These are phyloP conservation scores for Cicer yamashitae DNA, from an alignment of 306 rosid genomes.

Conservation along the genomic window DNA sequence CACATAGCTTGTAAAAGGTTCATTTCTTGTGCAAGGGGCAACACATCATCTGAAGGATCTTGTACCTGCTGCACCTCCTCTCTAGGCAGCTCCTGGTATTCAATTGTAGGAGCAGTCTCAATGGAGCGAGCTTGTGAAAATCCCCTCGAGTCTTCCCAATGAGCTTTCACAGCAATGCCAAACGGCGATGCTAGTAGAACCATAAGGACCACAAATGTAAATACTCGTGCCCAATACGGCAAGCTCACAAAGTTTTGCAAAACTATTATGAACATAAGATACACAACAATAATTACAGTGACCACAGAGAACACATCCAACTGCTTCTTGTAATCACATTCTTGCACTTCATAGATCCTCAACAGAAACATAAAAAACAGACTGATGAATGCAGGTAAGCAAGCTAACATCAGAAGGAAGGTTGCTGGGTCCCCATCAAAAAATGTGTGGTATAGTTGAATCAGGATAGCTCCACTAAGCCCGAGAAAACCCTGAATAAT, in stretches of 20 bases:
- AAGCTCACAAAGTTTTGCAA: slow-evolving; percentile 57
- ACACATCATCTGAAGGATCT: slow-evolving; percentile 38
- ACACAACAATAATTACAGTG: slow-evolving; percentile 64
- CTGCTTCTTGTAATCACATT: slow-evolving; percentile 62
- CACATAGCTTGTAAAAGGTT: slow-evolving; percentile 68
- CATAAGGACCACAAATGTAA: slow-evolving; percentile 56
- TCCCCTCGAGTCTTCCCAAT: slow-evolving; percentile 48
- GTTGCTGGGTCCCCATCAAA: slow-evolving; percentile 68
- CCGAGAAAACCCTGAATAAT: slow-evolving; percentile 80
- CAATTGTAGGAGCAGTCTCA: slow-evolving; percentile 44
- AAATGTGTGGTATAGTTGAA: slow-evolving; percentile 66
- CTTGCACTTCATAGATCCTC: slow-evolving; percentile 62
- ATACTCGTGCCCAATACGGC: slow-evolving; percentile 55
- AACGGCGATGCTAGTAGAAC: slow-evolving; percentile 66
- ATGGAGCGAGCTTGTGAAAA: slow-evolving; percentile 12
- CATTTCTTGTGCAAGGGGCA: slow-evolving; percentile 51
- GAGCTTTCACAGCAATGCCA: slow-evolving; percentile 69
- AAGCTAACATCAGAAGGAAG: slow-evolving; percentile 72
- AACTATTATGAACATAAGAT: slow-evolving; percentile 67
- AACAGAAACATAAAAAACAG: slow-evolving; percentile 64
- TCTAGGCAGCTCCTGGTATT: slow-evolving; percentile 56
- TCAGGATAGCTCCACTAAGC: slow-evolving; percentile 86
- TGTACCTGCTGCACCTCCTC: slow-evolving; percentile 46
- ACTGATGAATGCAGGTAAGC: slow-evolving; percentile 65
- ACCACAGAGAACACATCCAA: slow-evolving; percentile 64